These are phyloP conservation scores for Cyberlindnera nakhonratchasimensis DNA, from an alignment of 805 yeast genomes.

Conservation along the genomic window DNA sequence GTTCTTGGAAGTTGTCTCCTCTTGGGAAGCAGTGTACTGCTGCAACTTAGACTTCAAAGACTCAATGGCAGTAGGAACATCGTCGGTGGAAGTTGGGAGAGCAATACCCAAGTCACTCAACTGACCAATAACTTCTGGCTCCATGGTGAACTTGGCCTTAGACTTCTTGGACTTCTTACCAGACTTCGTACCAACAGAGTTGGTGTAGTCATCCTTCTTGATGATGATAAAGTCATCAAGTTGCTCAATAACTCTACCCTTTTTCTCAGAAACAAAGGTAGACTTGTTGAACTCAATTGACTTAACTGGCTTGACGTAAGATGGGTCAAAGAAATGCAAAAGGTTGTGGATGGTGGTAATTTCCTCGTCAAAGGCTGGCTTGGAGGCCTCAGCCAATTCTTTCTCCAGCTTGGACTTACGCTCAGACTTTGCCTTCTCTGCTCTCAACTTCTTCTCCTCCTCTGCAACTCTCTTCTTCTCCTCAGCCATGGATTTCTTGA, in stretches of 20 bases:
- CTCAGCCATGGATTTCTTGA: constrained; percentile 61
- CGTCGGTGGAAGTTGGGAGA: constrained; percentile 75
- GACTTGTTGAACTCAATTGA: constrained; percentile 30
- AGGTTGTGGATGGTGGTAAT: constrained; percentile 71
- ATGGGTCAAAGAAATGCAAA: constrained; percentile 73
- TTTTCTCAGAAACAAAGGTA: constrained; percentile 27
- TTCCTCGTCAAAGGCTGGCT: constrained; percentile 83
- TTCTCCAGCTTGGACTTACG: constrained; percentile 62
- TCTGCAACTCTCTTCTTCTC: constrained; percentile 69
- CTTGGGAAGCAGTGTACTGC: constrained; percentile 69
- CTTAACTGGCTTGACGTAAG: constrained; percentile 57
- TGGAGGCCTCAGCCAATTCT: constrained; percentile 66
- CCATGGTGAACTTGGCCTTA: constrained; percentile 60
- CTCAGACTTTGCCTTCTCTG: constrained; percentile 46
- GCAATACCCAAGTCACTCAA: constrained; percentile 73
- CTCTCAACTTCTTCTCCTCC: constrained; percentile 46
- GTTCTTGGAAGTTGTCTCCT: constrained; percentile 73
- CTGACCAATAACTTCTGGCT: constrained; percentile 73
- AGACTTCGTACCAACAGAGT: constrained; percentile 52
- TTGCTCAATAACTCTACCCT: constrained; percentile 48
- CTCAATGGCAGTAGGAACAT: constrained; percentile 59
- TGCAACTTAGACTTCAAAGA: constrained; percentile 69
- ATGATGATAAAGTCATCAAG: constrained; percentile 63
- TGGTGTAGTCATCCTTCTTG: constrained; percentile 58
- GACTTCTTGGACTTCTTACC: constrained; percentile 54